phyloP scores from a whole-genome alignment of 441 rosid genomes.

The Croton setiger region DNA sequence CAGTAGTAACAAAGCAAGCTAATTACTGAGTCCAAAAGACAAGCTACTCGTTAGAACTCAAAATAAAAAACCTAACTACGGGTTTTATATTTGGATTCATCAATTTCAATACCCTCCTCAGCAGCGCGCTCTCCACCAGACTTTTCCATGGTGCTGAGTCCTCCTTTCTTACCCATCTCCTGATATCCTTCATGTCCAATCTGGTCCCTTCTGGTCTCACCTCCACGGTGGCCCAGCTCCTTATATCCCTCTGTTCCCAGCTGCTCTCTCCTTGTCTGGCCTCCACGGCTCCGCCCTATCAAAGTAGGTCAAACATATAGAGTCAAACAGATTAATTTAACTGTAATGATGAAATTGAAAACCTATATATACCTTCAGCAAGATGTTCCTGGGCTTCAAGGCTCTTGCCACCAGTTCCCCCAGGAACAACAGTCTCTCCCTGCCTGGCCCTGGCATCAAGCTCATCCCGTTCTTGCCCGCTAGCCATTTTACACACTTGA shows the following conservation, averaged over 20 bases:
- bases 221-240: slow-evolving; percentile 34
- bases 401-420: slow-evolving; percentile 74
- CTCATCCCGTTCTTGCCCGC: slow-evolving; percentile 28
- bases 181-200: slow-evolving; percentile 59
- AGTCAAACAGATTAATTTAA: too few species aligned
- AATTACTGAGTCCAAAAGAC: not conserved
- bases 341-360: not conserved
- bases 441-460: slow-evolving; percentile 49
- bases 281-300: slow-evolving; percentile 17
- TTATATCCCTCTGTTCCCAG: slow-evolving; percentile 21
- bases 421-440: slow-evolving; percentile 66
- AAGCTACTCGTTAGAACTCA: not conserved
- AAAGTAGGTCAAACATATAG: too few species aligned
- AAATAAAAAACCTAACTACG: not conserved
- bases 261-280: slow-evolving; percentile 20
- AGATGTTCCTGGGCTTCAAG: slow-evolving; percentile 66
- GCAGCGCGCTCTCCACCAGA: slow-evolving; percentile 41
- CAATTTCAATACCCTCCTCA: slow-evolving; percentile 31
- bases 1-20: not conserved
- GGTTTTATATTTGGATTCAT: slow-evolving; percentile 39
- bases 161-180: slow-evolving; percentile 69
- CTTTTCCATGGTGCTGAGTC: slow-evolving; percentile 43
- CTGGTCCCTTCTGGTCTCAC: slow-evolving; percentile 54
- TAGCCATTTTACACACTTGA: slow-evolving; percentile 31
- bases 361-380: slow-evolving; percentile 44